These are phyloP conservation scores for Pascua sp. DNA, from an alignment of 1,284 basidiomycete species.

Conservation along the genomic window DNA sequence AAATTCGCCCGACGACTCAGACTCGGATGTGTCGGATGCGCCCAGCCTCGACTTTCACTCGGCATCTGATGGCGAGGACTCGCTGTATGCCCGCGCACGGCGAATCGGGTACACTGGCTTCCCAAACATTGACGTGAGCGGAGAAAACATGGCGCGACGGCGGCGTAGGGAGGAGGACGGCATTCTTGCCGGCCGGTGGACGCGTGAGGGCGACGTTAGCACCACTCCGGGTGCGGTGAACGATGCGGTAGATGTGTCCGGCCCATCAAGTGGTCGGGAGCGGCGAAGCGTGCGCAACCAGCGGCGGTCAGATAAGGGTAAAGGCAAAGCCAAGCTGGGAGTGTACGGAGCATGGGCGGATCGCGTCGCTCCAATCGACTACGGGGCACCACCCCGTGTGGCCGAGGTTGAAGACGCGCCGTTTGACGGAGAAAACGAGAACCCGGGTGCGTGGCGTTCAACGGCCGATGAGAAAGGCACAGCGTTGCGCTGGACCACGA, in stretches of 20 bases:
- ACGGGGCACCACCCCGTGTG: too few relatives aligned
- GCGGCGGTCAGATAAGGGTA: slow-evolving; percentile 9
- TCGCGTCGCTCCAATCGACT: not conserved
- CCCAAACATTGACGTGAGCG: slow-evolving; percentile 79
- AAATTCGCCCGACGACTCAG: slow-evolving; percentile 35
- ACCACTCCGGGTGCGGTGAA: not conserved
- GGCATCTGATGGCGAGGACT: slow-evolving; percentile 53
- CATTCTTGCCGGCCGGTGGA: slow-evolving; percentile 44
- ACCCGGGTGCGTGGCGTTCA: slow-evolving; percentile 11
- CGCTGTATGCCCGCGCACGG: slow-evolving; percentile 62
- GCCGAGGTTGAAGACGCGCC: slow-evolving; percentile 5
- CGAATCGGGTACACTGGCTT: slow-evolving; percentile 90
- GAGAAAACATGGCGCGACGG: slow-evolving; percentile 37
- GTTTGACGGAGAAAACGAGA: slow-evolving; percentile 18
- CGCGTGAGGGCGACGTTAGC: not conserved
- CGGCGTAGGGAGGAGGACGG: slow-evolving; percentile 47
- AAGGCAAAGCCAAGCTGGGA: slow-evolving; percentile 18
- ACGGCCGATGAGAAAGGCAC: not conserved
- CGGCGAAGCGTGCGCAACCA: slow-evolving; percentile 10
- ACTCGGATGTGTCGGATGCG: slow-evolving; percentile 47
- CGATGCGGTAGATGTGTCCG: not conserved
- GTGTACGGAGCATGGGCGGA: slow-evolving; percentile 52
- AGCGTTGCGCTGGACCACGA: slow-evolving; percentile 7
- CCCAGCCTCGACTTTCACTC: slow-evolving; percentile 42
- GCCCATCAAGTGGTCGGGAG: not conserved